phyloP scores from a whole-genome alignment of 2,329 filamentous ascomycete genomes.

The Waltergamsia citrina region DNA sequence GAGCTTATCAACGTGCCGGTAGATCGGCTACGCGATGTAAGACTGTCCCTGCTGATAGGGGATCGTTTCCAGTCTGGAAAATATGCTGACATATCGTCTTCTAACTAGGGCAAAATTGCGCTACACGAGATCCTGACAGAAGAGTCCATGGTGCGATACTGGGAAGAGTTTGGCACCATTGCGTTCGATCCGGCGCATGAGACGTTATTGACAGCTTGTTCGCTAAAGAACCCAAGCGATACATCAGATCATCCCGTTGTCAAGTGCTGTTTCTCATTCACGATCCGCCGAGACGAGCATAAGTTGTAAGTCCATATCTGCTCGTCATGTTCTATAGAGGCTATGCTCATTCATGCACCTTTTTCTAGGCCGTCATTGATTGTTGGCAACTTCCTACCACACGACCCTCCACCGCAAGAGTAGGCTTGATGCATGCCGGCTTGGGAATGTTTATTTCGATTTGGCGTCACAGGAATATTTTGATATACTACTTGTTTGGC shows the following conservation, averaged over 20 bases:
- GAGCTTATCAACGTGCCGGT: conserved; percentile 90
- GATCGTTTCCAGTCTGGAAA: not conserved
- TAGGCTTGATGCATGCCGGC: no score
- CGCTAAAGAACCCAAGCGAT: conserved; percentile 71
- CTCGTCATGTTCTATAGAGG: not conserved
- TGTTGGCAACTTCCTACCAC: conserved; percentile 91
- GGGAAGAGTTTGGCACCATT: conserved; percentile 98
- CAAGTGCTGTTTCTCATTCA: conserved; percentile 96
- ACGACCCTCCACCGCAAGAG: conserved; percentile 43
- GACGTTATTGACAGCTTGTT: conserved; percentile 88
- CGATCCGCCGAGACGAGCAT: conserved; percentile 86
- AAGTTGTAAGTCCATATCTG: conserved; percentile 87
- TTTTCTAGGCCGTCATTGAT: conserved; percentile 73
- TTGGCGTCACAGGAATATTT: no score
- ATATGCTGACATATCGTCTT: conserved; percentile 9
- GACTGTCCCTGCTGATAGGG: no score
- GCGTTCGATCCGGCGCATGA: conserved; percentile 93
- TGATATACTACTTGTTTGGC: no score
- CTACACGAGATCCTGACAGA: conserved; percentile 94
- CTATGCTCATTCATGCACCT: not conserved
- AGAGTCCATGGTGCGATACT: conserved; percentile 90
- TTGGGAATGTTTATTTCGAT: no score
- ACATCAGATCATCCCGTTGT: conserved; percentile 63
- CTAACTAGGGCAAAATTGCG: conserved; percentile 75
- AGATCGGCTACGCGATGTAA: conserved; percentile 80